Conservation (phyloP, 2,329 filamentous ascomycete genomes). For the Aspergillus spinulosporus region DNA sequence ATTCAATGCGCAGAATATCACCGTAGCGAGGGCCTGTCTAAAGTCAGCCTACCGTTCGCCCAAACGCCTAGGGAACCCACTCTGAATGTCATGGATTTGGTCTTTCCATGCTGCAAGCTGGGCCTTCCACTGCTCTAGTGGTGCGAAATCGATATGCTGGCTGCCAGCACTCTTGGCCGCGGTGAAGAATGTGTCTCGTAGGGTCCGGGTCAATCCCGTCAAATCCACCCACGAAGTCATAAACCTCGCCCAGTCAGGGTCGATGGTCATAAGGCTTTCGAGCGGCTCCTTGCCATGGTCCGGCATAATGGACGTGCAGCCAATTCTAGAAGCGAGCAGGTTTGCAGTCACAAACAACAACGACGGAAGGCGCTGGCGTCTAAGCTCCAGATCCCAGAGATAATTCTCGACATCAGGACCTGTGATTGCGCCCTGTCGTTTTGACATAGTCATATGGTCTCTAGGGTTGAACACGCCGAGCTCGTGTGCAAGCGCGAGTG, state of each 20-base stretch:
- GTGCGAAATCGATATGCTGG: slow-evolving; percentile 2
- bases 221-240: slow-evolving; percentile 47
- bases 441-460: slow-evolving; percentile 27
- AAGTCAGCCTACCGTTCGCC: neutral
- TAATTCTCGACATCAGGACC: slow-evolving; percentile 20
- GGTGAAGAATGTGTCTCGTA: slow-evolving; percentile 25
- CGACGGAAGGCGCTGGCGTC: slow-evolving; percentile 33
- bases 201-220: slow-evolving; percentile 38
- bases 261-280: slow-evolving; percentile 34
- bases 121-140: slow-evolving; percentile 15
- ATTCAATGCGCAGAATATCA: slow-evolving; percentile 51
- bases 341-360: slow-evolving; percentile 48
- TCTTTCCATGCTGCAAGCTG: slow-evolving; percentile 16
- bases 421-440: slow-evolving; percentile 8
- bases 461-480: slow-evolving; percentile 46
- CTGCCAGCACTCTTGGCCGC: neutral
- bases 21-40: slow-evolving; percentile 19
- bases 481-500: slow-evolving; percentile 53
- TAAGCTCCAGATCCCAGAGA: slow-evolving; percentile 24
- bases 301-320: slow-evolving; percentile 46
- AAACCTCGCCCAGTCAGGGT: slow-evolving; percentile 45
- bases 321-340: slow-evolving; percentile 50
- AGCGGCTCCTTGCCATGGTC: slow-evolving; percentile 34
- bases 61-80: neutral
- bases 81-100: neutral